Evolutionary conservation across 1,284 basidiomycete genomes (phyloP).

Genomic region (Bjerkandera adusta): DNA sequence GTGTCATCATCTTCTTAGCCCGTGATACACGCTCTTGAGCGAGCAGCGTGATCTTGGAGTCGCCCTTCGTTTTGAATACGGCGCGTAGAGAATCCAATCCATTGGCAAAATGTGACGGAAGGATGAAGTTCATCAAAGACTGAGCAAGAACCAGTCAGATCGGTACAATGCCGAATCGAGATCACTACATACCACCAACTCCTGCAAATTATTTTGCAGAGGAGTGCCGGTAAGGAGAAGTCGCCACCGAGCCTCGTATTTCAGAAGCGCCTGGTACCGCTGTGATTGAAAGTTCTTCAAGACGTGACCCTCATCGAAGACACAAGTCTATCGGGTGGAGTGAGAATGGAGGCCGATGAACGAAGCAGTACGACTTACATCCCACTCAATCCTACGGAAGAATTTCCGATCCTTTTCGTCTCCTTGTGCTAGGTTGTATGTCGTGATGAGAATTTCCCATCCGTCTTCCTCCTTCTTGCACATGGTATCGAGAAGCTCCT

Average conservation of each 20-base stretch:
- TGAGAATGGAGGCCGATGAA: slow-evolving; percentile 1
- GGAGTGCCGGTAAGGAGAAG: slow-evolving; percentile 95
- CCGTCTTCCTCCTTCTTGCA: slow-evolving; percentile 44
- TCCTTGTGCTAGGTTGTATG: slow-evolving; percentile 93
- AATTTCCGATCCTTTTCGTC: slow-evolving; percentile 89
- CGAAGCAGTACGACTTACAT: slow-evolving; percentile 51
- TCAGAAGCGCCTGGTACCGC: slow-evolving; percentile 87
- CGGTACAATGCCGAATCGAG: background rate
- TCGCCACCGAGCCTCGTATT: slow-evolving; percentile 86
- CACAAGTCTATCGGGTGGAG: slow-evolving; percentile 61
- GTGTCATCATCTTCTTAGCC: slow-evolving; percentile 99
- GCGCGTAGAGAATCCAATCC: slow-evolving; percentile 79
- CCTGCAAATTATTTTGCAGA: slow-evolving; percentile 89
- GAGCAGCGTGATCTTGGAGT: slow-evolving; percentile 82
- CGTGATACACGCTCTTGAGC: slow-evolving; percentile 89
- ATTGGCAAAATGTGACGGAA: slow-evolving; percentile 86
- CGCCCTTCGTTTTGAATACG: slow-evolving; percentile 96
- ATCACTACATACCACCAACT: slow-evolving; percentile 78
- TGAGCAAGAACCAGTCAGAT: slow-evolving; percentile 30
- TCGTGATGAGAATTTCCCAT: slow-evolving; percentile 95
- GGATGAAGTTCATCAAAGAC: slow-evolving; percentile 98
- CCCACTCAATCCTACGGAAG: slow-evolving; percentile 89
- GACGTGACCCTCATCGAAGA: slow-evolving; percentile 95
- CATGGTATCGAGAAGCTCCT: slow-evolving; percentile 64
- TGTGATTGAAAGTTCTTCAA: slow-evolving; percentile 97